Evolutionary conservation across 805 yeast species (phyloP).

Genomic region (Zygoascus flipseniorum): DNA sequence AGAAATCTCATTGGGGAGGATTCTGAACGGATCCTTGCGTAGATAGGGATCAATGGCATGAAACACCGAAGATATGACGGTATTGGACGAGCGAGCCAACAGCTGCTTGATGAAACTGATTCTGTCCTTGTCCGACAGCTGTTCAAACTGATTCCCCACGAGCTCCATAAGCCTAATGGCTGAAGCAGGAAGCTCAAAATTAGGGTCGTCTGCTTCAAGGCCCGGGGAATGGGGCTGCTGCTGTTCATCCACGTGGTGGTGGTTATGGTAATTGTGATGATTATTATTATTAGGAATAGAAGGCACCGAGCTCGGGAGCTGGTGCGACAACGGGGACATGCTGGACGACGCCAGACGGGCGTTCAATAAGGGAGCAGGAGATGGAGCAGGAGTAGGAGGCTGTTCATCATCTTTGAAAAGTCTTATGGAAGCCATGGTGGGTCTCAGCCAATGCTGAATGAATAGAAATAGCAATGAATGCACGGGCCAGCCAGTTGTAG

Average conservation of each 20-base stretch:
- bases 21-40: constrained; percentile 34
- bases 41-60: constrained; percentile 30
- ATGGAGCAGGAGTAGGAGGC: constrained; percentile 12
- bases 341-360: neutral
- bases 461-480: no score
- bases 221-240: neutral
- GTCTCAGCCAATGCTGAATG: neutral
- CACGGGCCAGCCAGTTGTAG: no score
- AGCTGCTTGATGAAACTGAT: constrained; percentile 17
- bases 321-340: neutral
- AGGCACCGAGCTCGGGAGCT: neutral
- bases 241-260: neutral
- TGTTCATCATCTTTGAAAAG: neutral
- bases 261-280: neutral
- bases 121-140: constrained; percentile 15
- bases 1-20: constrained; percentile 72
- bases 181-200: neutral
- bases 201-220: neutral
- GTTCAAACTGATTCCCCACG: constrained; percentile 12
- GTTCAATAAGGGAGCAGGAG: constrained; percentile 6
- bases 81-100: constrained; percentile 19
- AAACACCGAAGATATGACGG: constrained; percentile 15
- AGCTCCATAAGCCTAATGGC: neutral
- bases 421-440: neutral
- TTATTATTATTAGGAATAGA: neutral